A percentile compares a stretch with the other conserved stretches of the same genome.
Conservation (phyloP, 2,329 filamentous ascomycete genomes). For the Polytolypa hystricis region DNA sequence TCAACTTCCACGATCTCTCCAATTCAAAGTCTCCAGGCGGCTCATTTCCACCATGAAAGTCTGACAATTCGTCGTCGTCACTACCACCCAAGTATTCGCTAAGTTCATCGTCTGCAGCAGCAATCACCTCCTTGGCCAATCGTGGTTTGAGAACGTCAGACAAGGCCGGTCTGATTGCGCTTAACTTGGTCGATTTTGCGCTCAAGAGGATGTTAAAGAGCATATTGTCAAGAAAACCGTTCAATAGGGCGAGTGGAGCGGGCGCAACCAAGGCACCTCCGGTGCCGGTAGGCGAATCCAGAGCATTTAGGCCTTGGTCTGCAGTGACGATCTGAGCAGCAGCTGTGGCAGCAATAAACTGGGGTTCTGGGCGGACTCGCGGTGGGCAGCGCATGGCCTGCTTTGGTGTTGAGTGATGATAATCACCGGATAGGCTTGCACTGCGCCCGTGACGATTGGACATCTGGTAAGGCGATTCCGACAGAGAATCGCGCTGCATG, state of each 20-base stretch:
- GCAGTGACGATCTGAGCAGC: conserved; percentile 87
- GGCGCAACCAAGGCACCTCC: conserved; percentile 63
- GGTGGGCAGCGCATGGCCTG: conserved; percentile 52
- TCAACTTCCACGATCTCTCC: conserved; percentile 90
- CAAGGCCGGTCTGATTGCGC: conserved; percentile 68
- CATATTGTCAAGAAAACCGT: conserved; percentile 86
- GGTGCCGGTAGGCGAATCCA: conserved; percentile 57
- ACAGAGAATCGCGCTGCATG: conserved; percentile 8
- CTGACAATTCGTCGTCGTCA: conserved; percentile 60
- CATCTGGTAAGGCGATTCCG: no score
- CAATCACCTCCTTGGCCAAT: conserved; percentile 73
- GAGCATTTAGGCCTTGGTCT: conserved; percentile 65
- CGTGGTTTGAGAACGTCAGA: conserved; percentile 79
- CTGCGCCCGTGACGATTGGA: conserved; percentile 20
- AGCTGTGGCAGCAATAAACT: conserved; percentile 77
- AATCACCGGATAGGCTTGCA: conserved; percentile 30
- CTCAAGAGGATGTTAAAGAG: conserved; percentile 80
- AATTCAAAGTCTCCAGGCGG: conserved; percentile 64
- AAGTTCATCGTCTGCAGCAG: conserved; percentile 74
- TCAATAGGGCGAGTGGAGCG: conserved; percentile 65
- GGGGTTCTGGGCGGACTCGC: conserved; percentile 62
- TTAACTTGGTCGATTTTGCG: conserved; percentile 66
- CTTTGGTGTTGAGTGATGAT: conserved; percentile 18
- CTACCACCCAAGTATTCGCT: conserved; percentile 73
- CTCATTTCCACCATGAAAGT: conserved; percentile 42